A percentile compares a stretch with the other conserved stretches of the same genome.
These are phyloP conservation scores for Apiospora hydei DNA, from an alignment of 2,329 filamentous ascomycete genomes.

Conservation along the genomic window DNA sequence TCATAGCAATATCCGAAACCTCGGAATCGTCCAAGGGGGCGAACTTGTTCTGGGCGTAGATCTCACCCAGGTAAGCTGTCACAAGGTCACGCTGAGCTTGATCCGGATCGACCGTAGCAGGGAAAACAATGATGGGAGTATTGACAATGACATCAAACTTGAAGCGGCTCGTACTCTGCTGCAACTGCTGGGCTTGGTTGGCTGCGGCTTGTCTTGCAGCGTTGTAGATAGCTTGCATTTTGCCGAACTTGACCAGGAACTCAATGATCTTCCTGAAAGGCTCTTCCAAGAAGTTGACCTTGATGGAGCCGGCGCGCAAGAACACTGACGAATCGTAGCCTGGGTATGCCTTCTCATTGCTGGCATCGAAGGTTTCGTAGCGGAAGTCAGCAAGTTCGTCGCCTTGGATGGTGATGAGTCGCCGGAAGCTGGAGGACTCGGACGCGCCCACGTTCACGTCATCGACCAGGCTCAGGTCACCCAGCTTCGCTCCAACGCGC, in stretches of 20 bases:
- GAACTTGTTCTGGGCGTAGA: slow-evolving; percentile 96
- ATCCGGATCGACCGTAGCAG: slow-evolving; percentile 75
- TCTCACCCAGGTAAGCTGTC: slow-evolving; percentile 94
- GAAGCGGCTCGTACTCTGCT: slow-evolving; percentile 87
- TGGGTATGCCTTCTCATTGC: slow-evolving; percentile 76
- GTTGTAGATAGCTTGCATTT: slow-evolving; percentile 99
- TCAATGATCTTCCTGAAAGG: slow-evolving; percentile 98
- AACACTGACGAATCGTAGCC: slow-evolving; percentile 94
- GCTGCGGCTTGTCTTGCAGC: slow-evolving; percentile 93
- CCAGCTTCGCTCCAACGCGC: slow-evolving; percentile 85
- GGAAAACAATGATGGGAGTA: slow-evolving; percentile 96
- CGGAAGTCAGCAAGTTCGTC: slow-evolving; percentile 96
- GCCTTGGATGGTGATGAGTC: slow-evolving; percentile 93
- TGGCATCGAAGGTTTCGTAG: slow-evolving; percentile 91
- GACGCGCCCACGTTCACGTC: slow-evolving; percentile 92
- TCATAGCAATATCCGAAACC: slow-evolving; percentile 80
- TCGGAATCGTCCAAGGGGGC: slow-evolving; percentile 81
- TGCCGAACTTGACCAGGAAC: slow-evolving; percentile 97
- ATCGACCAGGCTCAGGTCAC: slow-evolving; percentile 87
- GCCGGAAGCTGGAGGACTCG: slow-evolving; percentile 79
- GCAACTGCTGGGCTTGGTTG: slow-evolving; percentile 90
- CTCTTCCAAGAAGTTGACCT: slow-evolving; percentile 96
- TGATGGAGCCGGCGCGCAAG: slow-evolving; percentile 91
- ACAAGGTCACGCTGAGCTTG: slow-evolving; percentile 79
- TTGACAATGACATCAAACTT: slow-evolving; percentile 94